These are phyloP conservation scores for Blastobotrys muscicola DNA, from an alignment of 805 yeast species.

Conservation along the genomic window DNA sequence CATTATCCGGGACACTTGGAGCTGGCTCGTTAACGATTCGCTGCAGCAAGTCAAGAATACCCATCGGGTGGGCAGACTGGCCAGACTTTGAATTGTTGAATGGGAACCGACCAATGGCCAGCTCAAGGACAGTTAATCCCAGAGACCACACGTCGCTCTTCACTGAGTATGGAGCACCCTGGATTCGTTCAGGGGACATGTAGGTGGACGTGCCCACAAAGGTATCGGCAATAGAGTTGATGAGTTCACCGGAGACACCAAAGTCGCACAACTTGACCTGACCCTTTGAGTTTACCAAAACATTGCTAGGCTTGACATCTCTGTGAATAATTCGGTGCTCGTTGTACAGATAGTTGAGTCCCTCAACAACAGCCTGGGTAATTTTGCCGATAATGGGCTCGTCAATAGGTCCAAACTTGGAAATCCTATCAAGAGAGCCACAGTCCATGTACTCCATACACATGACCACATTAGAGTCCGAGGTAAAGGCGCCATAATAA, in stretches of 20 bases:
- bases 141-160: slow-evolving; percentile 97
- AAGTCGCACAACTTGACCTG: slow-evolving; percentile 90
- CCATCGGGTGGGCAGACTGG: slow-evolving; percentile 37
- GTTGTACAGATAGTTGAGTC: slow-evolving; percentile 71
- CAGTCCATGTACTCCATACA: slow-evolving; percentile 97
- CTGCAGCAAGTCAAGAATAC: slow-evolving; percentile 83
- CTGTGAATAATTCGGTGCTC: slow-evolving; percentile 86
- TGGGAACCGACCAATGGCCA: slow-evolving; percentile 79
- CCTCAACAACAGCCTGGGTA: slow-evolving; percentile 66
- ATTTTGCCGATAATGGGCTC: slow-evolving; percentile 63
- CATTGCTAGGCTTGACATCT: slow-evolving; percentile 94
- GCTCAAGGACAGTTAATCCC: slow-evolving; percentile 81
- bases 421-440: slow-evolving; percentile 78
- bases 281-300: slow-evolving; percentile 76
- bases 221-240: slow-evolving; percentile 92
- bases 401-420: slow-evolving; percentile 54
- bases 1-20: slow-evolving; percentile 50
- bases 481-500: slow-evolving; percentile 83
- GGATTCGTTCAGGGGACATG: slow-evolving; percentile 96
- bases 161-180: slow-evolving; percentile 88
- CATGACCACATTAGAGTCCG: slow-evolving; percentile 63
- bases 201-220: slow-evolving; percentile 97
- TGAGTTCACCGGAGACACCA: slow-evolving; percentile 88
- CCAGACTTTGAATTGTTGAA: slow-evolving; percentile 30
- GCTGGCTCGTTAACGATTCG: slow-evolving; percentile 90